These are phyloP conservation scores for Phaffia australis DNA, from an alignment of 768 basidiomycete genomes.

Conservation along the genomic window DNA sequence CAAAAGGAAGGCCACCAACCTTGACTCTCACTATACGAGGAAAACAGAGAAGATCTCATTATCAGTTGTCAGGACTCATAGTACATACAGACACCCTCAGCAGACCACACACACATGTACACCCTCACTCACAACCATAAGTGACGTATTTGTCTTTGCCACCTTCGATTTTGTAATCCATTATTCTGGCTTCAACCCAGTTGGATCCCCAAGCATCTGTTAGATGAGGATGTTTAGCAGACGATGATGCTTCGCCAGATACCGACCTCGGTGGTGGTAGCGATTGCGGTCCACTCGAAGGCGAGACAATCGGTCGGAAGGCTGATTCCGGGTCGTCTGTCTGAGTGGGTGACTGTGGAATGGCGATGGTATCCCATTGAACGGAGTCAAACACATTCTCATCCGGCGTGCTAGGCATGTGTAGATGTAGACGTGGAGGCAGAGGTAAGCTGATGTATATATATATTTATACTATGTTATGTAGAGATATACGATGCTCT, in stretches of 20 bases:
- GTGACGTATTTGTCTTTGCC: slow-evolving; percentile 25
- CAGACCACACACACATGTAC: not conserved
- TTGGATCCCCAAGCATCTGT: slow-evolving; percentile 13
- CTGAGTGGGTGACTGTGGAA: too few species aligned
- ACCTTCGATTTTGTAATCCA: slow-evolving; percentile 22
- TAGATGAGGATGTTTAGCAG: not conserved
- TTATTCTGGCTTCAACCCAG: slow-evolving; percentile 21
- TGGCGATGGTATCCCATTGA: slow-evolving; percentile 14
- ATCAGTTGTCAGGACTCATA: not conserved
- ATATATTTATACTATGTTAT: too few species aligned
- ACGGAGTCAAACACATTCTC: slow-evolving; percentile 13
- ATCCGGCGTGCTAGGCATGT: too few species aligned
- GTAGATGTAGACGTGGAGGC: too few species aligned
- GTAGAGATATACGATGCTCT: too few species aligned
- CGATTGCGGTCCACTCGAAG: not conserved
- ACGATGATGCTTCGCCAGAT: not conserved
- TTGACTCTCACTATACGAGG: not conserved
- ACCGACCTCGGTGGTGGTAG: too few species aligned
- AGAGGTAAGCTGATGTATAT: too few species aligned
- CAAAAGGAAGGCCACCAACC: not conserved
- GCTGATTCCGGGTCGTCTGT: not conserved
- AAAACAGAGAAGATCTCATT: not conserved
- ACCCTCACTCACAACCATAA: slow-evolving; percentile 8
- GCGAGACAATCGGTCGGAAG: not conserved
- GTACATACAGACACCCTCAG: not conserved